Conservation (phyloP, 495 filamentous ascomycete species). For the Amorphotheca resinae region DNA sequence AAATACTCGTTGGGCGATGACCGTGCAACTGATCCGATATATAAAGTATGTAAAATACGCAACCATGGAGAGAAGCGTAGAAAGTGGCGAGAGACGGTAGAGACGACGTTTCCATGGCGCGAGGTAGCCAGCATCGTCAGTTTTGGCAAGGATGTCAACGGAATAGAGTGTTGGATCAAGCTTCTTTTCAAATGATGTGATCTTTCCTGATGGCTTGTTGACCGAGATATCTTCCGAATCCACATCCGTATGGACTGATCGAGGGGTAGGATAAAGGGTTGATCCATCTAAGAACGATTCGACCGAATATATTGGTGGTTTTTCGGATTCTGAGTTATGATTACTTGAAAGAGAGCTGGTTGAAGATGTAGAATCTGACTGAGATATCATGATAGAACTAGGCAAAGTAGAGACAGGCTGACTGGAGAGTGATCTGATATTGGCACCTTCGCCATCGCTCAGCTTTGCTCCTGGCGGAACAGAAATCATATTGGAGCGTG, state of each 20-base stretch:
- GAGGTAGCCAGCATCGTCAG: slow-evolving; percentile 12
- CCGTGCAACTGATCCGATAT: slow-evolving; percentile 14
- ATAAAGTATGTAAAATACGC: slow-evolving; percentile 14
- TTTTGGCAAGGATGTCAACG: slow-evolving; percentile 9
- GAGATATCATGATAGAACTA: neutral
- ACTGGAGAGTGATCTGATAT: neutral
- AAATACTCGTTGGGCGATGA: slow-evolving; percentile 10
- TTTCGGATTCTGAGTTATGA: neutral
- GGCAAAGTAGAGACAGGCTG: neutral
- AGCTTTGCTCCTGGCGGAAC: neutral
- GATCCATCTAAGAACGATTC: neutral
- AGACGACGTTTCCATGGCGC: slow-evolving; percentile 11
- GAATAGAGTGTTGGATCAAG: slow-evolving; percentile 7
- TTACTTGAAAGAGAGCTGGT: neutral
- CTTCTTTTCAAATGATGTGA: neutral
- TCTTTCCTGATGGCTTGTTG: neutral
- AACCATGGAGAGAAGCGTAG: slow-evolving; percentile 10
- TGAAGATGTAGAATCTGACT: neutral
- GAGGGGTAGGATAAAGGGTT: neutral
- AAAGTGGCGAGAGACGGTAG: slow-evolving; percentile 11
- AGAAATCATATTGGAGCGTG: neutral
- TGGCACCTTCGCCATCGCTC: neutral
- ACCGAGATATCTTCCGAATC: neutral
- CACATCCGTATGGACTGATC: neutral
- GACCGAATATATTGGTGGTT: neutral